These are phyloP conservation scores for Venturia asperata DNA, from an alignment of 2,329 filamentous ascomycete species.

Conservation along the genomic window DNA sequence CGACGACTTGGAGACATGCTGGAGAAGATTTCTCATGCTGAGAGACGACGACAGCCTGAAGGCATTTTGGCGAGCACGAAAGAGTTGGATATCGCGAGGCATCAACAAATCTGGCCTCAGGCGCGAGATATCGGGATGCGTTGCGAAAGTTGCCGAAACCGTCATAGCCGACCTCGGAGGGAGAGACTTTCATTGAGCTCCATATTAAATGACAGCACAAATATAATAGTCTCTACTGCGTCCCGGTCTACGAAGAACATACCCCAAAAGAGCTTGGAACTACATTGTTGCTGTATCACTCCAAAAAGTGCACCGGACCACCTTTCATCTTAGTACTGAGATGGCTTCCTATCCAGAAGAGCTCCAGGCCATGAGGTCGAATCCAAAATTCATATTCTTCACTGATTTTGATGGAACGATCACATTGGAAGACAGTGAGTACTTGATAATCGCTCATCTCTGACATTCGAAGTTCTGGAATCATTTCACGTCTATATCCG, in stretches of 20 bases:
- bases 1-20: slow-evolving; percentile 34
- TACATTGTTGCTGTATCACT: neutral
- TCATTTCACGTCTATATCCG: neutral
- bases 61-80: neutral
- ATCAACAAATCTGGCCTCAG: neutral
- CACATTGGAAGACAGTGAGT: slow-evolving; percentile 62
- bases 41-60: neutral
- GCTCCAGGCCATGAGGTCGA: slow-evolving; percentile 43
- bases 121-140: neutral
- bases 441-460: neutral
- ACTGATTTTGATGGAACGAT: slow-evolving; percentile 98
- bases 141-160: neutral
- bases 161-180: neutral
- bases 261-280: neutral
- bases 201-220: slow-evolving; percentile 6
- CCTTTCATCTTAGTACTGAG: neutral
- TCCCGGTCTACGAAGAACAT: neutral
- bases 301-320: neutral
- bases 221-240: neutral
- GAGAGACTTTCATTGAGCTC: slow-evolving; percentile 5
- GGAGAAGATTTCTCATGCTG: slow-evolving; percentile 37
- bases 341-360: slow-evolving; percentile 22
- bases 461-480: too few species aligned
- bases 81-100: neutral
- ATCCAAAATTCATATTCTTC: slow-evolving; percentile 94